Conservation (phyloP, 257 asterid genomes). For the Solanum sitiens region DNA sequence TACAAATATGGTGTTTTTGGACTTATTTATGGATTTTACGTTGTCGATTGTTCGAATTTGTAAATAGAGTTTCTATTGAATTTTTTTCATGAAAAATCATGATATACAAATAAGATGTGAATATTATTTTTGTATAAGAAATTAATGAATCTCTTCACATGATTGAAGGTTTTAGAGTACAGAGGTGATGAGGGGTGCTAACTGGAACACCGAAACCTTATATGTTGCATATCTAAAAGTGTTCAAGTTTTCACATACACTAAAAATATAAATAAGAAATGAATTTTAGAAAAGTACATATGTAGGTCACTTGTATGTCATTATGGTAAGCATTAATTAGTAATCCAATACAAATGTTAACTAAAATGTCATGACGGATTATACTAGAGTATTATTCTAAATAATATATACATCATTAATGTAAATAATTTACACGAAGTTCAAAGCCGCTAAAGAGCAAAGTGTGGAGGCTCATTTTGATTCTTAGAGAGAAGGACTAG, state of each 20-base stretch:
- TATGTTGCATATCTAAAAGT: background rate
- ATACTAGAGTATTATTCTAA: no score
- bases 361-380: background rate
- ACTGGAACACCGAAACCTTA: background rate
- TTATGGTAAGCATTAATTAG: background rate
- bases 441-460: background rate
- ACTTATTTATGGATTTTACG: background rate
- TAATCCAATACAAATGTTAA: no score
- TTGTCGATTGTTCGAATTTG: background rate
- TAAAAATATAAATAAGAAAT: no score
- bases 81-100: background rate
- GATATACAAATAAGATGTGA: background rate
- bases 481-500: background rate
- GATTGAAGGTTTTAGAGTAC: background rate
- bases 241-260: background rate
- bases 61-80: background rate
- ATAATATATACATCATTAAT: no score
- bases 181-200: background rate
- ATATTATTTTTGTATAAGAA: no score
- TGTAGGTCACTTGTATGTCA: background rate
- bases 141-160: background rate
- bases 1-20: background rate
- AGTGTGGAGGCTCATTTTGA: background rate
- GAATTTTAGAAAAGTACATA: no score
- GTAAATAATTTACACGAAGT: background rate